A percentile compares a stretch with the other conserved stretches of the same genome.
Conservation (phyloP, 768 basidiomycete species). For the Russula sp. region DNA sequence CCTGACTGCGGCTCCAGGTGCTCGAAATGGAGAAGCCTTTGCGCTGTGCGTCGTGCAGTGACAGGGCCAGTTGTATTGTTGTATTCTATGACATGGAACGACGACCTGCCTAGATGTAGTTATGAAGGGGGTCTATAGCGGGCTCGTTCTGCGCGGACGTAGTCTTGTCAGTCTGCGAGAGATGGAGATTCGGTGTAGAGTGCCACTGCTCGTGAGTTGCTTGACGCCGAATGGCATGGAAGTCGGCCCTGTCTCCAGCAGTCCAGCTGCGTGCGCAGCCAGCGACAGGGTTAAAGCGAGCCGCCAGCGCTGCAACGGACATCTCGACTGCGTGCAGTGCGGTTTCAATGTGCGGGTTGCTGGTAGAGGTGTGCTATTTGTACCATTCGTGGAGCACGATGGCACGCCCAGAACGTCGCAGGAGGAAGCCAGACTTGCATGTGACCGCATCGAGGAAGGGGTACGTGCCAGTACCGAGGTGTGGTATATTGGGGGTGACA, state of each 20-base stretch:
- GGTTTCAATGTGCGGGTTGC: conserved; percentile 50
- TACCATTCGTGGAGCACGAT: conserved; percentile 29
- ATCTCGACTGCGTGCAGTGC: conserved; percentile 47
- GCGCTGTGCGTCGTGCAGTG: conserved; percentile 47
- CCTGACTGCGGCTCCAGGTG: conserved; percentile 70
- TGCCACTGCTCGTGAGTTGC: conserved; percentile 51
- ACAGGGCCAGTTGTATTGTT: conserved; percentile 57
- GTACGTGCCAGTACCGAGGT: conserved; percentile 44
- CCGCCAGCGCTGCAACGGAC: conserved; percentile 52
- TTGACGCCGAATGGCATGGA: conserved; percentile 33
- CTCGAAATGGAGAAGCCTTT: conserved; percentile 59
- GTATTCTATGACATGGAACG: conserved; percentile 56
- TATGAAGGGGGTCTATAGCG: neutral
- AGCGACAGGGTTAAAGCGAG: conserved; percentile 49
- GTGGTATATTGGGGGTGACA: conserved; percentile 56
- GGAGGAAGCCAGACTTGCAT: conserved; percentile 64
- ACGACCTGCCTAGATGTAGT: conserved; percentile 22
- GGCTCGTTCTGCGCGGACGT: conserved; percentile 43
- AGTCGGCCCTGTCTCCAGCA: conserved; percentile 48
- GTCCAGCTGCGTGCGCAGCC: conserved; percentile 72
- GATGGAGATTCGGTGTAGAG: conserved; percentile 51
- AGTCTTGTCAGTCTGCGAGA: conserved; percentile 58
- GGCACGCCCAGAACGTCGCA: conserved; percentile 38
- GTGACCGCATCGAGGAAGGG: conserved; percentile 44
- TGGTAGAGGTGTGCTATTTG: conserved; percentile 28